A percentile compares a stretch with the other conserved stretches of the same genome.
Evolutionary conservation across 2,329 filamentous ascomycete species (phyloP).

Genomic region (Trichoderma arundinaceum): DNA sequence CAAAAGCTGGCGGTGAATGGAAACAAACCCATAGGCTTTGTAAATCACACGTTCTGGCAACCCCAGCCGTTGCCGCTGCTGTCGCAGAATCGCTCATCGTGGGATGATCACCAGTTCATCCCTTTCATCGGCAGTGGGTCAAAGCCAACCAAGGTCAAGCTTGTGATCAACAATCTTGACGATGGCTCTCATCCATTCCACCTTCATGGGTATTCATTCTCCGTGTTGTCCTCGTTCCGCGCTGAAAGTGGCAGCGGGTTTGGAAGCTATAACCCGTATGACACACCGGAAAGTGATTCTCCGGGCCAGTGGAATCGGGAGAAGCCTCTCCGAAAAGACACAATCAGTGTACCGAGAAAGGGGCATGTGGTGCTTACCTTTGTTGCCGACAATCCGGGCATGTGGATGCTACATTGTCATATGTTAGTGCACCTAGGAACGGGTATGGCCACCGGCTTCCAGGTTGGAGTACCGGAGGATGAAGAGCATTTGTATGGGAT

Average conservation of each 20-base stretch:
- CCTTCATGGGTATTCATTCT: conserved; percentile 63
- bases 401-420: conserved; percentile 42
- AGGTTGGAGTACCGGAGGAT: conserved; percentile 36
- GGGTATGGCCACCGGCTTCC: conserved; percentile 39
- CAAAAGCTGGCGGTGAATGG: conserved; percentile 36
- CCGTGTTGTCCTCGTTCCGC: conserved; percentile 43
- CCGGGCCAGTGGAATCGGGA: conserved; percentile 30
- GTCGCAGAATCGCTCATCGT: conserved; percentile 34
- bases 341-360: conserved; percentile 48
- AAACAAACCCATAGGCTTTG: conserved; percentile 38
- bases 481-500: conserved; percentile 33
- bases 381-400: conserved; percentile 37
- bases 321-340: conserved; percentile 42
- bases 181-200: conserved; percentile 50
- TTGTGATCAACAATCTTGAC: conserved; percentile 45
- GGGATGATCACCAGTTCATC: conserved; percentile 38
- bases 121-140: conserved; percentile 33
- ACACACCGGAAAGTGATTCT: conserved; percentile 27
- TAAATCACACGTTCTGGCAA: conserved; percentile 39
- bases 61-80: conserved; percentile 36
- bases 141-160: conserved; percentile 35
- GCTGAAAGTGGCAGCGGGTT: conserved; percentile 36
- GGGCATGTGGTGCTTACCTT: conserved; percentile 39
- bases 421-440: conserved; percentile 40
- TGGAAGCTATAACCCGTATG: conserved; percentile 40